Base-by-base conservation (phyloP, 2,329 filamentous ascomycete species). In the Corynespora cassiicola region DNA sequence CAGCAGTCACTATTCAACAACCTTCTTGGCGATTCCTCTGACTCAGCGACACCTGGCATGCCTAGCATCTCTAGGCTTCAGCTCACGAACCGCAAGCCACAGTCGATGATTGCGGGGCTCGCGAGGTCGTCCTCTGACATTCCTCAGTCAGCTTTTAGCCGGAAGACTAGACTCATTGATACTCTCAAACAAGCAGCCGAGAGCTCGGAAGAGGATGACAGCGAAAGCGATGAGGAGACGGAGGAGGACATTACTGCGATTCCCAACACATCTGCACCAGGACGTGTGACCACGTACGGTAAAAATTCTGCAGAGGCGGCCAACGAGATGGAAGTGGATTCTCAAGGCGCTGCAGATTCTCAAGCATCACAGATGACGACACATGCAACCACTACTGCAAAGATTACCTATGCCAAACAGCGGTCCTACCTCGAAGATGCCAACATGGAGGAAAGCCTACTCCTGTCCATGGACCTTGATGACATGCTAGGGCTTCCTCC, bases 401-500 rank as follows among this genome's bases (percentile, higher is more conserved):
- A 69, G 49, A 66, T 80, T 27, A 86, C 82, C 3, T 86, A 86
- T 60, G 77, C 78, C 10, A 75, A 75, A 23, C 73, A 79, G 47
- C 74, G 82, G 29, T 82, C 81, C 2, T 81, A 83, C 45, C 64
- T 84, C n/a, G 73, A 77, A 48, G 80, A 83, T 45, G 58, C 71
- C 28, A 71, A 66, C 18, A 53, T 72, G 3, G 73, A 76, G 31
- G 69, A 70, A 36, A 54, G 53, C 2, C 46, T 66, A 9, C 38
- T 68, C n/a, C 33, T 71, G 15, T 60, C 65, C 2, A 64, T 66
- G 56, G 58, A 62, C 31, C 29, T 62, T 20, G 55, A 63, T 20
- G 56, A 65, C 20, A 31, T 45, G 24, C 40, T 56, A 39, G 45
- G 50, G 5, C 25, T 42, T 47, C 27, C 51, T 54, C 10, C 47